These are phyloP conservation scores for Cryptomeria japonica DNA, from an alignment of 75 land plant species.

Conservation along the genomic window DNA sequence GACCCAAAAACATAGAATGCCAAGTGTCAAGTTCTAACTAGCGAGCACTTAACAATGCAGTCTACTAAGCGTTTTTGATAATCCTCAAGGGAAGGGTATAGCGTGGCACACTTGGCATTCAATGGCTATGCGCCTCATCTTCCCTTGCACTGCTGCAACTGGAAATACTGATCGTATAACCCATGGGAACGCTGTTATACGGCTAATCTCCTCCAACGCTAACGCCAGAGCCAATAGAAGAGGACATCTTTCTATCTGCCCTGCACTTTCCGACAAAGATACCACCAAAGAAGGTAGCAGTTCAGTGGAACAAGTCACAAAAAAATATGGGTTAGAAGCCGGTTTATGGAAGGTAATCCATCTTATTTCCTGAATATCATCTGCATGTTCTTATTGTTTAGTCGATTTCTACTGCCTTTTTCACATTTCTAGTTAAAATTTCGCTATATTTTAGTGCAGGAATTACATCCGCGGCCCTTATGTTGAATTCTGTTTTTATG, in stretches of 20 bases:
- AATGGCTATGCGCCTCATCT: neutral
- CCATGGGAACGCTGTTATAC: neutral
- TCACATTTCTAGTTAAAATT: neutral
- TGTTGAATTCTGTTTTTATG: neutral
- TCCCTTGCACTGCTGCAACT: neutral
- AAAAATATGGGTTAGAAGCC: constrained; percentile 88
- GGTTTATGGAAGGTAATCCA: constrained; percentile 92
- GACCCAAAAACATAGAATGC: too few species aligned
- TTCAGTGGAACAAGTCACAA: constrained; percentile 63
- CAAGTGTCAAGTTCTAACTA: too few species aligned
- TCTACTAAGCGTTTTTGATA: too few species aligned
- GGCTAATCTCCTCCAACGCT: neutral
- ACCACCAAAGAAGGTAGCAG: neutral
- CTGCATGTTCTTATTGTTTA: neutral
- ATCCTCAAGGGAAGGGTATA: too few species aligned
- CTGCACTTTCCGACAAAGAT: neutral
- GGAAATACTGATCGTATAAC: neutral
- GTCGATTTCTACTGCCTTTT: neutral
- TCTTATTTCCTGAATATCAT: neutral
- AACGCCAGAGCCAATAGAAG: neutral
- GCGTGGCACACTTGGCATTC: neutral
- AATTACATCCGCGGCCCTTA: neutral
- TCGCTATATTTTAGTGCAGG: neutral
- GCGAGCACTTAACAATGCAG: too few species aligned
- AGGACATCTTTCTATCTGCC: neutral